Evolutionary conservation across 768 basidiomycete genomes (phyloP), one percentile per base, ranked within the genome.

Genomic region (Suillus fuscotomentosus): DNA sequence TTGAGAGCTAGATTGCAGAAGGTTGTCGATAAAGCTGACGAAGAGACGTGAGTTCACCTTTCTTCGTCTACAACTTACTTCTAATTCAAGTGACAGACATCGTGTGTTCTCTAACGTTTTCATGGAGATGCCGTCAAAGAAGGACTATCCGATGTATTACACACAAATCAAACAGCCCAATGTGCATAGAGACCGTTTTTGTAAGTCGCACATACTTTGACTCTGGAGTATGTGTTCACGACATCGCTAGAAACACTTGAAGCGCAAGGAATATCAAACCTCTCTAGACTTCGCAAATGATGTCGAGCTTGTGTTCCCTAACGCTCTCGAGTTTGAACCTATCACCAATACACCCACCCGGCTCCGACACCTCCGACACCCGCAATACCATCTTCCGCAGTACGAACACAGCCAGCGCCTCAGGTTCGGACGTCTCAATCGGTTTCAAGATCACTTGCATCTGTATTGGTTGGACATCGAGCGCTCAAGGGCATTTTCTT

Each of bases 301-400:
- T 65, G 90, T 95, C 15, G 93, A 95, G 70, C 83, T 95, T 48
- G 90, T 98, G 31, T 97, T 95, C 77, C 84, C 87, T 8, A 98
- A 98, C 73, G 96, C 95, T 11, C 81, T 93, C 73, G 77, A 84
- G 63, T 98, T 95, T 78, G 97, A 98, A 77, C 82, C 9, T 87
- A 88, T 68, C 77, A 81, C 39, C 65, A 73, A 36, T 47, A 70
- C 55, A 39, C 66, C 6, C 73, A 66, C 75, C 80, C 48, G 61
- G 70, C 42, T 50, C 67, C 67, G 3, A 34, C 67, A 47, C 55
- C 69, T 24, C 75, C 70, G 65, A 48, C 69, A 9, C 38, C 72
- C n/a, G 48, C 70, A 45, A 10, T 61, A 6, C 55, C 69, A 11
- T 50, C 72, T 9, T 53, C 47, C 17, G 38, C 70, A 24, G 5